Base-by-base conservation (phyloP, 2,329 filamentous ascomycete genomes). In the Pseudogymnoascus sp. region DNA sequence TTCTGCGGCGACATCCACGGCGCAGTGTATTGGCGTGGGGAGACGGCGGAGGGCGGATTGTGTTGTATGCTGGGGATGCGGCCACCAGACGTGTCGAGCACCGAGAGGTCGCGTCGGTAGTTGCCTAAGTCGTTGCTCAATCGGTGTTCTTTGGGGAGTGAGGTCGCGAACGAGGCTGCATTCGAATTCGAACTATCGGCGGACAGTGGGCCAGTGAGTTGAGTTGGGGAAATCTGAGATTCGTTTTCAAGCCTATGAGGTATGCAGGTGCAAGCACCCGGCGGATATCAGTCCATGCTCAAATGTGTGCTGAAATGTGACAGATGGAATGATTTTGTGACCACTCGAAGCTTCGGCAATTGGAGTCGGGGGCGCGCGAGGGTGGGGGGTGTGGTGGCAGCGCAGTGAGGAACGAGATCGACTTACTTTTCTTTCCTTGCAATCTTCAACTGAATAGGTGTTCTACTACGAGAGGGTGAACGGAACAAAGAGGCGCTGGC, bases 101-200 rank as follows among this genome's bases (percentile, higher is more conserved):
- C 83, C 68, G 85, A 82, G 62, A 90, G 82, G 69, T 91, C 87
- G 76, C 87, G 88, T 70, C 87, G 85, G 72, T 90, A 88, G 72
- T 88, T 87, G 72, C 79, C 79, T 69, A 90, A 81, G 71, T 88
- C 85, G 76, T 38, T 58, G 80, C 65, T 68, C 67, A 72, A 68
- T 65, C 70, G 66, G 68, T 70, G 69, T 60, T 73, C 72, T 62
- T 68, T 65, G 28, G 71, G 72, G 45, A 70, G 72, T 62, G 72
- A 69, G 72, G 72, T 71, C 49, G 69, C 69, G n/a, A 60, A 66
- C 36, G 69, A 67, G 11, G 52, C 35, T 33, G 52, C 28, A 12
- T 58, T 33, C 25, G 65, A 63, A 23, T 67, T 66, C 41, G 67
- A 69, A 55, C 64, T 66, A 45, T 67, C 63, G 35, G 60, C 62